Conservation (phyloP, 768 basidiomycete genomes). For the Tricholoma sp. region DNA sequence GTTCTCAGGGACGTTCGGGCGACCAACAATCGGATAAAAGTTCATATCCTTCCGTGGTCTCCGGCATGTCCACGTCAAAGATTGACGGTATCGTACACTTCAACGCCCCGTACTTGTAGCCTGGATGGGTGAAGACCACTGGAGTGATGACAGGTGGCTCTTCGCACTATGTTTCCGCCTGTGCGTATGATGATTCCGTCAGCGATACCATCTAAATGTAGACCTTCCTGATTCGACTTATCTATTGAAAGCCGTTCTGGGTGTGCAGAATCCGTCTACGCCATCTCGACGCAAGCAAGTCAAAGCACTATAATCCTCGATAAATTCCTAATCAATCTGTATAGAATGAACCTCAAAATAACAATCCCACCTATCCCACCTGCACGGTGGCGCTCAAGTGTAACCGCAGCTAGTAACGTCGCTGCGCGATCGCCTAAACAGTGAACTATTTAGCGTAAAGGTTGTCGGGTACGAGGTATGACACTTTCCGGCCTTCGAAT, state of each 20-base stretch:
- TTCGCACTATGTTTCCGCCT: constrained; percentile 40
- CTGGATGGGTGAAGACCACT: constrained; percentile 75
- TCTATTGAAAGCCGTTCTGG: constrained; percentile 67
- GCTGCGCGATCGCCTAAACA: constrained; percentile 53
- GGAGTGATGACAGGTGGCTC: constrained; percentile 65
- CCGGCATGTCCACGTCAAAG: too few species aligned
- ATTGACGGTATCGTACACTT: too few species aligned
- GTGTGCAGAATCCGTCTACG: constrained; percentile 55
- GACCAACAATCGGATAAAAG: too few species aligned
- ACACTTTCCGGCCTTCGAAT: background rate
- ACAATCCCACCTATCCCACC: constrained; percentile 65
- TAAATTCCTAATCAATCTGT: too few species aligned
- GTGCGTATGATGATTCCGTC: constrained; percentile 29
- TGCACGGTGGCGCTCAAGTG: constrained; percentile 47
- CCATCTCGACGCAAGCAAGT: constrained; percentile 49
- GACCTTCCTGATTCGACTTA: constrained; percentile 56
- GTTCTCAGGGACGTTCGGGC: too few species aligned
- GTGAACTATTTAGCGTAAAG: constrained; percentile 53
- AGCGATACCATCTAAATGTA: background rate
- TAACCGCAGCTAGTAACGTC: too few species aligned
- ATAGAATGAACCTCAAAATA: constrained; percentile 48
- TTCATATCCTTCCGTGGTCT: too few species aligned
- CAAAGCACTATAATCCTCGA: background rate
- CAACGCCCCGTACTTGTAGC: too few species aligned
- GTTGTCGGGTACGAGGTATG: constrained; percentile 44